Evolutionary conservation across 2,329 filamentous ascomycete species (phyloP).

Genomic region (Tricladium varicosporioides): DNA sequence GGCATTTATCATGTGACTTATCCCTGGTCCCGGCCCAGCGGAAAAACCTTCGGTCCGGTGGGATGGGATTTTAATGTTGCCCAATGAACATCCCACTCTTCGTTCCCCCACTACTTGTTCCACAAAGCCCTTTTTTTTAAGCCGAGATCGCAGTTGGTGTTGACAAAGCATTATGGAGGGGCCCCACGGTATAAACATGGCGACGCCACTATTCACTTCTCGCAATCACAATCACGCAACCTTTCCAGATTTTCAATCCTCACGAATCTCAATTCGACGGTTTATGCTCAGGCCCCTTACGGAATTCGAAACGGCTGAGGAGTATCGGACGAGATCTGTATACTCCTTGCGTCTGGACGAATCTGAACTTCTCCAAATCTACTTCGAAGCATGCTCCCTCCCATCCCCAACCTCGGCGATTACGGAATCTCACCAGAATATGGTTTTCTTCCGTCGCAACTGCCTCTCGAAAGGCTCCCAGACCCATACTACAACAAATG

Average conservation of each 20-base stretch:
- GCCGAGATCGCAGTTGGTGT: slow-evolving; percentile 3
- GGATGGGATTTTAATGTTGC: too few species aligned
- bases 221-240: background rate
- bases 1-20: slow-evolving; percentile 16
- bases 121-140: background rate
- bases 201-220: background rate
- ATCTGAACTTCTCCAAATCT: slow-evolving; percentile 17
- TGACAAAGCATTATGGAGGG: background rate
- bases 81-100: too few species aligned
- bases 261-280: background rate
- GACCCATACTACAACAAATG: slow-evolving; percentile 93
- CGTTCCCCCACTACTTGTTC: background rate
- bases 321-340: slow-evolving; percentile 59
- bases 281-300: slow-evolving; percentile 24
- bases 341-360: slow-evolving; percentile 63
- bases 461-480: slow-evolving; percentile 76
- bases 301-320: slow-evolving; percentile 52
- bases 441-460: slow-evolving; percentile 83
- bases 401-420: slow-evolving; percentile 64
- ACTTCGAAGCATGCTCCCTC: slow-evolving; percentile 47
- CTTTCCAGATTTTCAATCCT: background rate
- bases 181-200: background rate
- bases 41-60: too few species aligned
- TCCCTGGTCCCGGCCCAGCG: background rate
- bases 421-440: slow-evolving; percentile 76